Percentiles rank a stretch among this genome's conserved stretches.
phyloP scores from a whole-genome alignment of 768 basidiomycete species.

The Jaapia argillacea region DNA sequence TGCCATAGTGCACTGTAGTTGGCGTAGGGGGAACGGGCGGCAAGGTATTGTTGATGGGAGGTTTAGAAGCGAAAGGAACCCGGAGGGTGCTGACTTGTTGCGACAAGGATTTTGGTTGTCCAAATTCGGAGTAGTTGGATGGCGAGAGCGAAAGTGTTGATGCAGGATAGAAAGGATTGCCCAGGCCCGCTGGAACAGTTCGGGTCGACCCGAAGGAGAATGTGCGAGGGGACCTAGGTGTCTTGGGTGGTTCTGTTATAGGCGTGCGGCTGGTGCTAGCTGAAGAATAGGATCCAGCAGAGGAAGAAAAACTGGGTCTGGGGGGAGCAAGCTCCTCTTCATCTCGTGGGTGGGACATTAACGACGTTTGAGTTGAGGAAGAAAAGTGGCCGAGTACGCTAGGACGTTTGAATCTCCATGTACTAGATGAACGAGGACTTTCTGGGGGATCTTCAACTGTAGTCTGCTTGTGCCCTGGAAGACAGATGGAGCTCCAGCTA shows the following conservation, averaged over 20 bases:
- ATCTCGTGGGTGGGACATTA: constrained; percentile 20
- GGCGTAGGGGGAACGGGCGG: not conserved
- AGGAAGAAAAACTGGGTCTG: constrained; percentile 14
- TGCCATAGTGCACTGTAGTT: constrained; percentile 1
- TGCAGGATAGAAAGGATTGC: constrained; percentile 24
- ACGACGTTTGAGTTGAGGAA: constrained; percentile 31
- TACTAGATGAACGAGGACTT: constrained; percentile 5
- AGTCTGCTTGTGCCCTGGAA: constrained; percentile 2
- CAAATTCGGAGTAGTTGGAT: constrained; percentile 11
- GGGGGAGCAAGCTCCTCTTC: constrained; percentile 6
- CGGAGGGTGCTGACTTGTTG: constrained; percentile 20
- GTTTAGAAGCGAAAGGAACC: constrained; percentile 21
- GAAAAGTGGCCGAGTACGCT: constrained; percentile 57
- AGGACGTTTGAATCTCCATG: constrained; percentile 29
- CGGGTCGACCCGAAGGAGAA: constrained; percentile 12
- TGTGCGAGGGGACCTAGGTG: constrained; percentile 13
- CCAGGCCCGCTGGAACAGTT: constrained; percentile 22
- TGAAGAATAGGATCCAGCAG: constrained; percentile 39
- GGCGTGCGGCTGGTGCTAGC: constrained; percentile 14
- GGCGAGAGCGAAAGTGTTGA: constrained; percentile 28
- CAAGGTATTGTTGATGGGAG: constrained; percentile 6
- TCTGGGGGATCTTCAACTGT: too few relatives aligned
- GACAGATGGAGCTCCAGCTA: constrained; percentile 8
- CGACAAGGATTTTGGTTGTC: constrained; percentile 16
- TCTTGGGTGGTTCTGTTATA: constrained; percentile 17